These are phyloP conservation scores for Mycena rebaudengoi DNA, from an alignment of 768 basidiomycete species.

Conservation along the genomic window DNA sequence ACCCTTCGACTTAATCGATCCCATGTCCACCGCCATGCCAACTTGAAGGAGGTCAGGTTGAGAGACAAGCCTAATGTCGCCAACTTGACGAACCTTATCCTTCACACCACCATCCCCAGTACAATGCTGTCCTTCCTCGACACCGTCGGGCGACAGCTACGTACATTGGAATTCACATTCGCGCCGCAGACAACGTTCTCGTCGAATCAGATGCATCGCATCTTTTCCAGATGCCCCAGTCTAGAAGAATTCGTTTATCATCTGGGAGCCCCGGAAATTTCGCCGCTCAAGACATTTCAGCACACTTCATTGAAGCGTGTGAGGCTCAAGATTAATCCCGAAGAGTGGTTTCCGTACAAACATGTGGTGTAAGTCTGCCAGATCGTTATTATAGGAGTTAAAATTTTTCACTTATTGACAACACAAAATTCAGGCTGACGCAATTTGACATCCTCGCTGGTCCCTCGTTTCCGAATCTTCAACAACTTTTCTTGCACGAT, in stretches of 20 bases:
- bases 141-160: constrained; percentile 6
- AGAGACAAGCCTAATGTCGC: neutral
- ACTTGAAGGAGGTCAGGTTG: neutral
- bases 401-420: too few relatives aligned
- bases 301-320: constrained; percentile 4
- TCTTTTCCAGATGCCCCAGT: constrained; percentile 13
- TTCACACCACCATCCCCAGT: constrained; percentile 11
- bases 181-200: constrained; percentile 20
- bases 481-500: constrained; percentile 13
- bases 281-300: constrained; percentile 10
- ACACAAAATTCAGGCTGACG: neutral
- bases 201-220: constrained; percentile 14
- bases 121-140: constrained; percentile 4
- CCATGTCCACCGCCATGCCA: constrained; percentile 1
- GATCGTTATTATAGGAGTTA: too few relatives aligned
- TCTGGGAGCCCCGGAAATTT: constrained; percentile 22
- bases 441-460: constrained; percentile 20
- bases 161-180: constrained; percentile 21
- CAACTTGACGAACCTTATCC: constrained; percentile 13
- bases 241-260: constrained; percentile 21
- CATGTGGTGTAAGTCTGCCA: constrained; percentile 17
- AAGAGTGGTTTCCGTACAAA: constrained; percentile 18
- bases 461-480: constrained; percentile 14
- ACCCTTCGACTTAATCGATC: constrained; percentile 21
- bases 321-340: constrained; percentile 14